Percentiles rank a stretch among this genome's conserved stretches.
These are phyloP conservation scores for Leishmania major DNA, from an alignment of 208 protist species.

Conservation along the genomic window DNA sequence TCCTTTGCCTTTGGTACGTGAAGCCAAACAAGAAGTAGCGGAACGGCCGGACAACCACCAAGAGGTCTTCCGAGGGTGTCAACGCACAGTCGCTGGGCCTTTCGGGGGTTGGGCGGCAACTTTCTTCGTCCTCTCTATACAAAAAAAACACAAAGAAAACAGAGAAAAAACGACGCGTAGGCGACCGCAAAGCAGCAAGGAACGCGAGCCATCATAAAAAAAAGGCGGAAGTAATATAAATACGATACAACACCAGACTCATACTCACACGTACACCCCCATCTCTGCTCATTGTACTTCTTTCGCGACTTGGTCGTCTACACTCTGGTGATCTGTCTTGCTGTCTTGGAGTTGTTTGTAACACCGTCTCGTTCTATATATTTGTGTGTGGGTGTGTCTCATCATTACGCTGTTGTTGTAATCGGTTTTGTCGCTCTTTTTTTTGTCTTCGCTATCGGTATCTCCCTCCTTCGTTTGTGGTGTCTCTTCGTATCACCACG, in stretches of 20 bases:
- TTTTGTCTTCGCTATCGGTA: constrained; percentile 2
- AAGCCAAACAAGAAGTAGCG: not conserved
- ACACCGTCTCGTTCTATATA: not conserved
- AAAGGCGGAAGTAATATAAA: not conserved
- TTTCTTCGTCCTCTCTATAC: not conserved
- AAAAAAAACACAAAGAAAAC: not conserved
- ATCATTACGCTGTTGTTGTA: not conserved
- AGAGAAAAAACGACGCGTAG: not conserved
- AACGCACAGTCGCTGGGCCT: constrained; percentile 2
- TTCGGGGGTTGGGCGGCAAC: not conserved
- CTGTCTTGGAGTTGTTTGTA: not conserved
- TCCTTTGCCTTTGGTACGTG: not conserved
- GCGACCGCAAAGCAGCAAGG: not conserved
- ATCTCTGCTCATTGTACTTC: not conserved
- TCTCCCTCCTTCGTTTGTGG: not conserved
- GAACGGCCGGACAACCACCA: not conserved
- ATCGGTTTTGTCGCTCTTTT: constrained; percentile 9
- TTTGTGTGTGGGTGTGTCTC: not conserved
- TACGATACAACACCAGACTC: no score
- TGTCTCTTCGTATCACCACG: not conserved
- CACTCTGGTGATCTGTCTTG: not conserved
- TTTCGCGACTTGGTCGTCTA: not conserved
- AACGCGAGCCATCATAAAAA: not conserved
- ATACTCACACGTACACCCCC: not conserved
- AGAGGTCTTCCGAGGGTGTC: not conserved